Base-by-base conservation (phyloP, 225 moss, liverwort and hornwort genomes). In the Rhytidiadelphus loreus region DNA sequence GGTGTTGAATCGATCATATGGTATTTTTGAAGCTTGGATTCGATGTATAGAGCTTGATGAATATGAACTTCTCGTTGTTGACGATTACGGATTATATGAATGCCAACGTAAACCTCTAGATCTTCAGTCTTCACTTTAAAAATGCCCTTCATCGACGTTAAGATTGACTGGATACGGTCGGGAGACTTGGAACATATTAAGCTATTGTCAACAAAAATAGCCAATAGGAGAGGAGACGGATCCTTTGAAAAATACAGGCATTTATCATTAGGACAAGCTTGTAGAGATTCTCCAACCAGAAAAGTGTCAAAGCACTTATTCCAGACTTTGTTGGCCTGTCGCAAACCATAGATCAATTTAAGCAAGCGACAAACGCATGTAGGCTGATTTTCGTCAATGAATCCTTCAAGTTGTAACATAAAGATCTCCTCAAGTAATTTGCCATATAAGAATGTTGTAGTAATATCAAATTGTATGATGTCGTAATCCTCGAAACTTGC, bases 401-500 rank as follows among this genome's bases (percentile, higher is more conserved):
- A 68, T 7, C n/a, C 68, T 21, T 68, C 7, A 68, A 0, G 68
- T 0, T 68, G 23, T 2, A 68, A 13, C 13, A 68, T 68, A 2
- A 7, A 68, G 4, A 68, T 12, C 3, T 68, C n/a, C 0, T 68
- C 28, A 0, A 57, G 1, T 12, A 79, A 28, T 1, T 25, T 79
- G 4, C 28, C 28, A 58, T 58, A 39, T 58, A 80, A 80, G 0
- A 80, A 58, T 7, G n/a, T 3, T 0, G 18, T 80, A 0, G 41
- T 80, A 58, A 80, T 80, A 28, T 58, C 37, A 3, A 80, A 80
- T 0, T 58, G 17, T 1, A 3, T 58, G 3, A 80, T 80, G 7
- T 80, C 24, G 0, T 41, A 41, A 3, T 80, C 57, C 58, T 79
- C 28, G 3, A 57, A 79, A 28, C 39, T 3, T 5, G 39, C 28